Base-by-base conservation (phyloP, 129 eudicot genomes). In the Glebionis coronaria region DNA sequence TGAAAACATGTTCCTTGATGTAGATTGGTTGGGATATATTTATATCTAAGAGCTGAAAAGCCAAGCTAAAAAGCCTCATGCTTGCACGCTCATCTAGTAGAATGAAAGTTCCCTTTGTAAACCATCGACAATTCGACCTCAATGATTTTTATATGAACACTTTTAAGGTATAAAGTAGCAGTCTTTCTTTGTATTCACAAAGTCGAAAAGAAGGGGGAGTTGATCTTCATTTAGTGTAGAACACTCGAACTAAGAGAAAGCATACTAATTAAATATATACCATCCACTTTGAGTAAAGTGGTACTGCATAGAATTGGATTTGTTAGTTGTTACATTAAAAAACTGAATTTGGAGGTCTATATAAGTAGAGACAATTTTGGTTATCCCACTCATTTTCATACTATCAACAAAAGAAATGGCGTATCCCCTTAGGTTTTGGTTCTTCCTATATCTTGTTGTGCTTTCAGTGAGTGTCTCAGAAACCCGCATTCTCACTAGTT, bases 321-420 rank as follows among this genome's bases (percentile, higher is more conserved):
- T 19, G 35, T 44, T 63, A 54, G 65, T 64, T 76, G 72, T 49
- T 73, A 38, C 25, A 63, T 63, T 63, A 35, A 73, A 66, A 20
- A 55, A 25, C 47, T 40, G 64, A 78, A 42, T 56, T 66, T 69
- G 65, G 51, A 63, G 71, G 76, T 64, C 83, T 79, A 79, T 79
- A 79, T 69, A 79, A 74, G 72, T 31, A 61, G 59, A 55, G 35
- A 51, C 40, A 23, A n/a, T 20, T 9, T n/a, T 20, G 28, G 65
- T 42, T 50, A 69, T 53, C 78, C 58, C 79, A 67, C 76, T 45
- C 19, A 56, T 4, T 65, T 15, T 44, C 78, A 69, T 28, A 65
- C 65, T 51, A 50, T 60, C 73, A 35, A 59, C 68, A 72, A 61
- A 49, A 70, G 59, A 58, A 68, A 85, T 85, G 91, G 78, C 70